Evolutionary conservation across 2,329 filamentous ascomycete species (phyloP).

Genomic region (Diplodia scrobiculata): DNA sequence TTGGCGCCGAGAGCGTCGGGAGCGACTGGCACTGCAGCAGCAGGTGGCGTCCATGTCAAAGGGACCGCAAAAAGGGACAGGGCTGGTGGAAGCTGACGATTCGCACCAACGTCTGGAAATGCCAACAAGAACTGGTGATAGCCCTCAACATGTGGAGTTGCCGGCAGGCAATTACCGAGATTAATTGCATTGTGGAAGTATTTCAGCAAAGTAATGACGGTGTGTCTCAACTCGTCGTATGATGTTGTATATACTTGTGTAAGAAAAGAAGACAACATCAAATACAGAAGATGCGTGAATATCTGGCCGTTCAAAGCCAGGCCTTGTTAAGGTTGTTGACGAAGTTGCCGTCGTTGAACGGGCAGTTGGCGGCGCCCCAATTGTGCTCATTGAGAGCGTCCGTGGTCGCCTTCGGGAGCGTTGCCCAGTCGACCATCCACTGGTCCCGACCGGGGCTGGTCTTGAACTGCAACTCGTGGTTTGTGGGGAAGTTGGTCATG

Average conservation of each 20-base stretch:
- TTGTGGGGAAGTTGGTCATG: constrained; percentile 37
- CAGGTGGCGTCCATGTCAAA: not conserved
- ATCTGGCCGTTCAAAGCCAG: constrained; percentile 35
- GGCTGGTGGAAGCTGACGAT: not conserved
- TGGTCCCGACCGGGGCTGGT: not conserved
- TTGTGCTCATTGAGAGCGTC: not conserved
- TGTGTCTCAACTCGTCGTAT: no score
- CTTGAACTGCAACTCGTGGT: constrained; percentile 42
- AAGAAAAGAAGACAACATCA: no score
- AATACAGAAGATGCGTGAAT: not conserved
- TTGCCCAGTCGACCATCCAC: not conserved
- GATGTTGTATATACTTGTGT: no score
- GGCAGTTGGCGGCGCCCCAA: not conserved
- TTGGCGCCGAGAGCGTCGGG: not conserved
- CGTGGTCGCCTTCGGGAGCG: not conserved
- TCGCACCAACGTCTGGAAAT: not conserved
- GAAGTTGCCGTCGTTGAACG: not conserved
- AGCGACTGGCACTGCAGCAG: not conserved
- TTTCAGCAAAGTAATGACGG: no score
- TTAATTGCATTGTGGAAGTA: no score
- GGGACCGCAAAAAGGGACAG: not conserved
- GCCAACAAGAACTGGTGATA: no score
- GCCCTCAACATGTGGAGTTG: no score
- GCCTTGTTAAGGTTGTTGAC: constrained; percentile 31
- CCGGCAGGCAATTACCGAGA: no score